Conservation (phyloP, 371 early-diverging fungal genomes). For the Rhizopus sp. region DNA sequence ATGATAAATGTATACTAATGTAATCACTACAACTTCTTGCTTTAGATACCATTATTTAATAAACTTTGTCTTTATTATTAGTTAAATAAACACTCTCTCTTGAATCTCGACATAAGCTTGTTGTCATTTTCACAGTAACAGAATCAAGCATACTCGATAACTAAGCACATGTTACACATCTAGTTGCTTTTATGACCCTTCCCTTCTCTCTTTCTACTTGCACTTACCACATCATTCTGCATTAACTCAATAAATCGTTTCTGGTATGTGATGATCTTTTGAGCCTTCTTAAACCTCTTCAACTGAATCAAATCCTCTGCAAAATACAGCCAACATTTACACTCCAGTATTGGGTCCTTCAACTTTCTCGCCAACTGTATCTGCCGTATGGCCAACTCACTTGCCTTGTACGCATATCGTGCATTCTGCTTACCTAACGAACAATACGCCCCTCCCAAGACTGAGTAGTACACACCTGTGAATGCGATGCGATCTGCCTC, state of each 20-base stretch:
- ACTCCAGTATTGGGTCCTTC: constrained; percentile 45
- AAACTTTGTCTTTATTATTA: neutral
- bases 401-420: constrained; percentile 48
- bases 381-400: constrained; percentile 45
- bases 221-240: constrained; percentile 34
- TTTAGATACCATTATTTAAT: constrained; percentile 13
- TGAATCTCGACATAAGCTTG: too few relatives aligned
- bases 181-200: neutral
- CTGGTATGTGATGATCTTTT: constrained; percentile 38
- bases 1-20: constrained; percentile 28
- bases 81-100: too few relatives aligned
- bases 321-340: constrained; percentile 59
- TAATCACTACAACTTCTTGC: too few relatives aligned
- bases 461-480: constrained; percentile 48
- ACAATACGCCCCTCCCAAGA: constrained; percentile 56
- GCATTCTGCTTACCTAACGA: constrained; percentile 49
- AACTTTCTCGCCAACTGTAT: constrained; percentile 46
- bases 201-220: neutral
- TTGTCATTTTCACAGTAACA: constrained; percentile 8
- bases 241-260: constrained; percentile 15
- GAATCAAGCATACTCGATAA: constrained; percentile 19
- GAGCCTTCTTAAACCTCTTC: constrained; percentile 30
- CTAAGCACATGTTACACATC: constrained; percentile 11
- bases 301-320: constrained; percentile 54
- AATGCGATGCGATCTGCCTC: constrained; percentile 37